These are phyloP conservation scores for Wickerhamomyces bovis DNA, from an alignment of 805 yeast species.

Conservation along the genomic window DNA sequence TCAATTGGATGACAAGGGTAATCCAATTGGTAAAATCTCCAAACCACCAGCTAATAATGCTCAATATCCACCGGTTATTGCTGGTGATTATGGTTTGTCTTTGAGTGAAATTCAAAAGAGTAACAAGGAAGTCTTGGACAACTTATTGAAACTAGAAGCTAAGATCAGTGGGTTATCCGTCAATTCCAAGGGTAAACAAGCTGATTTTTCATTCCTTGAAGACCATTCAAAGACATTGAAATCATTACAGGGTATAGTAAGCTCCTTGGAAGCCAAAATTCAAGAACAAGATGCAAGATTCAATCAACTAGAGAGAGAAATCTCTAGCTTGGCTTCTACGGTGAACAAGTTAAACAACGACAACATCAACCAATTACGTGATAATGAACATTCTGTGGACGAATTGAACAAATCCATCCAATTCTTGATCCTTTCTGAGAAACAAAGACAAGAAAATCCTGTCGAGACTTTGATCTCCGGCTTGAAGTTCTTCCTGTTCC, in stretches of 20 bases:
- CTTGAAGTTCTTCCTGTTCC: constrained; percentile 22
- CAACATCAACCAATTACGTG: constrained; percentile 19
- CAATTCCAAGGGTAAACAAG: constrained; percentile 6
- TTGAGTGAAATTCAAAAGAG: constrained; percentile 13
- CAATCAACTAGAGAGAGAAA: constrained; percentile 1
- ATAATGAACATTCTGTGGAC: constrained; percentile 17
- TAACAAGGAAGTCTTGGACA: constrained; percentile 14
- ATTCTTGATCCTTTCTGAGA: constrained; percentile 19
- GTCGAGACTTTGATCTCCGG: constrained; percentile 20
- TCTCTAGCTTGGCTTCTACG: constrained; percentile 3
- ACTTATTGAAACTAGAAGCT: constrained; percentile 12
- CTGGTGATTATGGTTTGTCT: constrained; percentile 2
- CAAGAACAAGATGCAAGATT: constrained; percentile 6
- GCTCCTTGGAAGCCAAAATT: constrained; percentile 2
- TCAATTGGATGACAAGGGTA: constrained; percentile 28
- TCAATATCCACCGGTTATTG: background rate
- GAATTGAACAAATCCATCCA: constrained; percentile 16
- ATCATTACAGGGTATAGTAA: constrained; percentile 2
- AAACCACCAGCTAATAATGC: constrained; percentile 11
- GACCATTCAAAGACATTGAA: constrained; percentile 14
- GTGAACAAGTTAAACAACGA: constrained; percentile 17
- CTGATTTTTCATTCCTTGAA: constrained; percentile 18
- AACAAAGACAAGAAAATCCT: constrained; percentile 16
- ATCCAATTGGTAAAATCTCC: constrained; percentile 22
- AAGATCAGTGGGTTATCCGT: constrained; percentile 12